Base-by-base conservation (phyloP, 2,329 filamentous ascomycete species). In the Fusarium hostae region DNA sequence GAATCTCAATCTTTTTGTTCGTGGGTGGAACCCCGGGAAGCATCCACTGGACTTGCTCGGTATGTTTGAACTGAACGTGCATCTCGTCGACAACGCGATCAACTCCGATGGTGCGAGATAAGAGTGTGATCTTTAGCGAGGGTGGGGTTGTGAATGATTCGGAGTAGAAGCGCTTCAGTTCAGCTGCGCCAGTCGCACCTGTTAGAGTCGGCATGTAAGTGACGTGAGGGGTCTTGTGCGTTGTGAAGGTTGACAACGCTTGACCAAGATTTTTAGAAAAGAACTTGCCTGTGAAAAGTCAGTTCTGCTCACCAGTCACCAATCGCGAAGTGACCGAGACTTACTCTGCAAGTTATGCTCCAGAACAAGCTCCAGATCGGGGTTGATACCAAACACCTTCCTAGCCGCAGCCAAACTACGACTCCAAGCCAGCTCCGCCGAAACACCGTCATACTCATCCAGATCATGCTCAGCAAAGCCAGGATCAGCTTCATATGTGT, bases 401-500 rank as follows among this genome's bases (percentile, higher is more conserved):
- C 90, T 84, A 39, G 93, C 83, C 1, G 84, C 80, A 2, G 84
- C 83, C 63, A 95, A 76, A 39, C 88, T 90, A 11, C 92, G 85
- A n/a, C 86, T 88, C 86, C 90, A 94, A 0, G 92, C 91, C 24
- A 94, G 76, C n/a, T 87, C 86, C 3, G 91, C 88, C 1, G 87
- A 86, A 6, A 92, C 83, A 13, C 86, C 83, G 70, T 94, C 87
- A 73, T 89, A 94, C 71, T 91, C 88, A 5, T 92, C 89, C 35
- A 92, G 78, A 61, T 93, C 89, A 24, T 86, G 85, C 79, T 94
- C 92, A 0, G 92, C 92, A 69, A 95, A 94, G 0, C 92, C 92
- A 0, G 88, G 81, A 55, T 88, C 82, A 81, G 87, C 82, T 12
- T 81, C 68, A 54, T 85, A 85, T 1, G 80, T 78, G 45, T 84